These are phyloP conservation scores for Neurospora sp. DNA, from an alignment of 2,329 filamentous ascomycete genomes.

Conservation along the genomic window DNA sequence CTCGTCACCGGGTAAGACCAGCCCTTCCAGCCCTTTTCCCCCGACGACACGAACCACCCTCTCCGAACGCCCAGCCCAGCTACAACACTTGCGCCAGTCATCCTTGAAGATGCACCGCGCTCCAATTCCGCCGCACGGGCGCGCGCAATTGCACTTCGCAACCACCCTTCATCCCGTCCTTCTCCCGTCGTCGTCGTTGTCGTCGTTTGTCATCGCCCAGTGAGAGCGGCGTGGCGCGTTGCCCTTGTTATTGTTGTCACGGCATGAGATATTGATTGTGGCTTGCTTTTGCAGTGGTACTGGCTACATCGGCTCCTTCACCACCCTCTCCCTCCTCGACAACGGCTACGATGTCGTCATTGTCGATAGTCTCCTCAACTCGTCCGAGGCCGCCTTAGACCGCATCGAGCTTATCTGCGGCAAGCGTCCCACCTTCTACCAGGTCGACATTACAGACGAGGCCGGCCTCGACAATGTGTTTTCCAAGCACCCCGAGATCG, in stretches of 20 bases:
- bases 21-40: conserved; percentile 4
- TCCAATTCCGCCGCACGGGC: conserved; percentile 5
- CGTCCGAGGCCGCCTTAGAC: conserved; percentile 80
- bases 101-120: neutral
- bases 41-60: neutral
- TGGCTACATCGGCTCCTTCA: conserved; percentile 99
- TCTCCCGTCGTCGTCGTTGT: neutral
- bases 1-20: conserved; percentile 76
- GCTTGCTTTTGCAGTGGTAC: conserved; percentile 59
- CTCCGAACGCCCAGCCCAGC: neutral
- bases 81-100: neutral
- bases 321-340: conserved; percentile 79
- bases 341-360: conserved; percentile 96
- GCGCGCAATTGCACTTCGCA: conserved; percentile 4
- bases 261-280: conserved; percentile 16
- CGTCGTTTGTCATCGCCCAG: neutral
- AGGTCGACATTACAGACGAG: conserved; percentile 83
- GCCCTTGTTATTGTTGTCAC: neutral
- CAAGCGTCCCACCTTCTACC: conserved; percentile 74
- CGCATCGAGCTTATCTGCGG: conserved; percentile 91
- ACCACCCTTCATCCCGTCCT: conserved; percentile 1
- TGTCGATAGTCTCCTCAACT: conserved; percentile 95
- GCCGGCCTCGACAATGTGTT: conserved; percentile 78
- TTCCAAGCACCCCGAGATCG: conserved; percentile 78
- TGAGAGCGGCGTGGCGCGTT: neutral